Evolutionary conservation across 352 stramenopile species (phyloP).

Genomic region (Phytopythium helicoides): DNA sequence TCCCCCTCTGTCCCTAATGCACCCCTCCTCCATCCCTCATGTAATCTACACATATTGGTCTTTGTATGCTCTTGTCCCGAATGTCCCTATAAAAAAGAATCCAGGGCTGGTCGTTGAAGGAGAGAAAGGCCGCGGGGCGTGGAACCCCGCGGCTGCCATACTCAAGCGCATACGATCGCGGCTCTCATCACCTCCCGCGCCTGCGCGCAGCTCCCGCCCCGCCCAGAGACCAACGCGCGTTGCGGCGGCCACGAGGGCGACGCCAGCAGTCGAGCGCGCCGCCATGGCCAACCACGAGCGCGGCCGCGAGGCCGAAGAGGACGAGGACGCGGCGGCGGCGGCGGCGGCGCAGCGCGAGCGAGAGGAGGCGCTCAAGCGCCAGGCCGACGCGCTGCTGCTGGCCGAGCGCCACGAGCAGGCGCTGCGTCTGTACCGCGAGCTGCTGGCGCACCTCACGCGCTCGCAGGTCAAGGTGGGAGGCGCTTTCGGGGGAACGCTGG

Average conservation of each 20-base stretch:
- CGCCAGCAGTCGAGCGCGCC: no score
- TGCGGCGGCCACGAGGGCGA: no score
- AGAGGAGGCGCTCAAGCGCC: constrained; percentile 52
- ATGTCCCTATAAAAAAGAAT: constrained; percentile 1
- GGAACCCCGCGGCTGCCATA: no score
- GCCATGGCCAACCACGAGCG: constrained; percentile 31
- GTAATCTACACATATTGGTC: neutral
- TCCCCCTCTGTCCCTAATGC: neutral
- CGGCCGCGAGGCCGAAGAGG: constrained; percentile 8
- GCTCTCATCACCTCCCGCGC: no score
- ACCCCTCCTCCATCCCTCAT: neutral
- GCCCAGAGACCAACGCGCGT: no score
- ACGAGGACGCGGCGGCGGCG: constrained; percentile 46
- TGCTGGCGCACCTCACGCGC: constrained; percentile 69
- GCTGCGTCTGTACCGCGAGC: constrained; percentile 58
- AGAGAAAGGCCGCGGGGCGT: neutral
- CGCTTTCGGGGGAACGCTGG: neutral
- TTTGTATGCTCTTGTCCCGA: constrained; percentile 3
- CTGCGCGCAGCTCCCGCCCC: no score
- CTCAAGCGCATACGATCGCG: no score
- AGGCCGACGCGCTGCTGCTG: constrained; percentile 63
- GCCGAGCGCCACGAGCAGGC: constrained; percentile 46
- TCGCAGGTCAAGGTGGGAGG: constrained; percentile 55
- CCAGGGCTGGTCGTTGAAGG: neutral
- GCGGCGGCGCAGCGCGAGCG: constrained; percentile 38